phyloP scores from a whole-genome alignment of 1,139 yeast species.

The Yamadazyma sp. region DNA sequence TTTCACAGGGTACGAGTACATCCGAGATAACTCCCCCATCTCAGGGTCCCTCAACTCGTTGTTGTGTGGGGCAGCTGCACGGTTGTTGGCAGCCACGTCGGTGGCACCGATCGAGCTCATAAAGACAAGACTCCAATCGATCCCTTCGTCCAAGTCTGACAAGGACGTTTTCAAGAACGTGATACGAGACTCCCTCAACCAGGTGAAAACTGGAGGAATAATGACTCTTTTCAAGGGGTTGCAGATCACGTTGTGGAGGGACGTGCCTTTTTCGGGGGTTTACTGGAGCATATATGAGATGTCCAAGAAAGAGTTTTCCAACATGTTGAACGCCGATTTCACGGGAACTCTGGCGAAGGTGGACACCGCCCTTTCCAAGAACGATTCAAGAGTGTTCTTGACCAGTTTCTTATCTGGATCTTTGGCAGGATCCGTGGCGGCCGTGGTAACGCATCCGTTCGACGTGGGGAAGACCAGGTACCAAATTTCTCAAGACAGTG shows the following conservation, averaged over 20 bases:
- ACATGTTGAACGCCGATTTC: constrained; percentile 26
- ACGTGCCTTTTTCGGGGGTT: constrained; percentile 93
- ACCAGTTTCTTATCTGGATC: constrained; percentile 86
- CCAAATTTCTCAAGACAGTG: constrained; percentile 54
- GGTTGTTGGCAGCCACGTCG: constrained; percentile 79
- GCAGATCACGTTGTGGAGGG: constrained; percentile 89
- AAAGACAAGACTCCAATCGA: constrained; percentile 86
- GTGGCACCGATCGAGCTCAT: constrained; percentile 87
- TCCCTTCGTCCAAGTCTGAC: constrained; percentile 47
- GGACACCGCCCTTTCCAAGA: constrained; percentile 16
- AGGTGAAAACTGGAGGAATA: constrained; percentile 59
- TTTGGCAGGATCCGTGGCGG: constrained; percentile 81
- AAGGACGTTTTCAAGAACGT: constrained; percentile 48
- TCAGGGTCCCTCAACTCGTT: constrained; percentile 65
- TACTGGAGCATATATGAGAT: constrained; percentile 88
- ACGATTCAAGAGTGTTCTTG: constrained; percentile 57
- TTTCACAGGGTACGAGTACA: constrained; percentile 88
- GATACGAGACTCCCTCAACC: constrained; percentile 54
- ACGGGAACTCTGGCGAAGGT: background rate
- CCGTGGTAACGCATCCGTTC: constrained; percentile 86
- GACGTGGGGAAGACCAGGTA: constrained; percentile 96
- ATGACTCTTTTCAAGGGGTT: constrained; percentile 78
- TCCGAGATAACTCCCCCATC: constrained; percentile 74
- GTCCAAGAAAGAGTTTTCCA: constrained; percentile 29
- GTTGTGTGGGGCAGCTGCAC: constrained; percentile 81